Percentiles rank a stretch among this genome's conserved stretches.
Evolutionary conservation across 768 basidiomycete genomes (phyloP).

Genomic region (Tephrocybe sp.): DNA sequence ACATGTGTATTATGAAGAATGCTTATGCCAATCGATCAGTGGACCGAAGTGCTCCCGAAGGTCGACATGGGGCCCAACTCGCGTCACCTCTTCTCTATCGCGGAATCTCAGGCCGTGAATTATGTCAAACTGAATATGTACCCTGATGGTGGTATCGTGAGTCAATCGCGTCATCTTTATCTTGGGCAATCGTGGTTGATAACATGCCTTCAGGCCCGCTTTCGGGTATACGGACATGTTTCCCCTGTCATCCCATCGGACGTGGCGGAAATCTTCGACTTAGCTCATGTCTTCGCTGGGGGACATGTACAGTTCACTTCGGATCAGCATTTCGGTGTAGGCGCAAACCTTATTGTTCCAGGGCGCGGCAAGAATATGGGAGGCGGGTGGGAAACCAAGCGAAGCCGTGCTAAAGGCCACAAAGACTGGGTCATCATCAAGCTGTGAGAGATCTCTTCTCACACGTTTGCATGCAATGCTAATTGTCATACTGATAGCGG

Average conservation of each 20-base stretch:
- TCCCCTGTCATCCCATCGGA: constrained; percentile 58
- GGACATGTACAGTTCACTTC: constrained; percentile 83
- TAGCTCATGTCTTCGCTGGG: constrained; percentile 89
- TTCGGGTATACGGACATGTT: constrained; percentile 87
- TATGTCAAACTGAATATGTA: constrained; percentile 94
- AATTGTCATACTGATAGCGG: constrained; percentile 47
- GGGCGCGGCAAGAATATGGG: constrained; percentile 95
- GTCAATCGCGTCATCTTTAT: constrained; percentile 27
- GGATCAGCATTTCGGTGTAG: constrained; percentile 95
- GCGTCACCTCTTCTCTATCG: constrained; percentile 84
- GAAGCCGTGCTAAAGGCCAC: constrained; percentile 77
- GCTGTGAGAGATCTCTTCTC: constrained; percentile 53
- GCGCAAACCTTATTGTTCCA: constrained; percentile 87
- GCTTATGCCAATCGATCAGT: constrained; percentile 44
- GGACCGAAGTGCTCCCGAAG: constrained; percentile 78
- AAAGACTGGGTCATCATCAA: constrained; percentile 92
- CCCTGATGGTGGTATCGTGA: constrained; percentile 95
- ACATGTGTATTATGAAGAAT: background rate
- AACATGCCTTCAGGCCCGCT: constrained; percentile 65
- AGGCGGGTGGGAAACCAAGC: constrained; percentile 98
- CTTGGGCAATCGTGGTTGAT: constrained; percentile 3
- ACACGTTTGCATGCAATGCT: background rate
- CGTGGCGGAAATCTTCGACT: constrained; percentile 59
- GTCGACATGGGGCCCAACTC: constrained; percentile 78
- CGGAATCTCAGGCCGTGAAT: constrained; percentile 52